These are phyloP conservation scores for Candida ponderosae DNA, from an alignment of 805 yeast species.

Conservation along the genomic window DNA sequence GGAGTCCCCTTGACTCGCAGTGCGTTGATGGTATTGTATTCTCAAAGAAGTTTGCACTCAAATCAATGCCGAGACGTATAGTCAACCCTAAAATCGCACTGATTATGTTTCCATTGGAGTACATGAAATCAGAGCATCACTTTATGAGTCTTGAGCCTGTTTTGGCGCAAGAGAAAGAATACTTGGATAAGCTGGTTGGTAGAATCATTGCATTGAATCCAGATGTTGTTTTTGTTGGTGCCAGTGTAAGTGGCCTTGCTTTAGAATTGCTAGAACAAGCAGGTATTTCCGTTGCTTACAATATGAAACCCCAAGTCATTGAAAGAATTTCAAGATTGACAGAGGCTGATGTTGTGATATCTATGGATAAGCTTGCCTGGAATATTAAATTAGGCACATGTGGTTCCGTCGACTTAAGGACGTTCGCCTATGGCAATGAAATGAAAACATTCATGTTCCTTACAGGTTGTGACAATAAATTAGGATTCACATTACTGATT, in stretches of 20 bases:
- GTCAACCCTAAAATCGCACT: slow-evolving; percentile 69
- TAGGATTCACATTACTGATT: slow-evolving; percentile 83
- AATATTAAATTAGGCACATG: slow-evolving; percentile 72
- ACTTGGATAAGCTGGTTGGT: slow-evolving; percentile 70
- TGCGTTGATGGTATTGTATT: slow-evolving; percentile 75
- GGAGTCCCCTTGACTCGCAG: slow-evolving; percentile 48
- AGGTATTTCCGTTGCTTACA: slow-evolving; percentile 73
- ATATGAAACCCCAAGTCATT: slow-evolving; percentile 75
- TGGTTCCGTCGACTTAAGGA: slow-evolving; percentile 59
- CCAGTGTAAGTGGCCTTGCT: slow-evolving; percentile 78
- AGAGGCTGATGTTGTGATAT: slow-evolving; percentile 74
- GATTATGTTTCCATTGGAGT: slow-evolving; percentile 85
- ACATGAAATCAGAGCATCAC: slow-evolving; percentile 65
- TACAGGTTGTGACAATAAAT: slow-evolving; percentile 61
- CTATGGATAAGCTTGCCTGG: slow-evolving; percentile 78
- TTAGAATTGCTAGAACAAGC: slow-evolving; percentile 61
- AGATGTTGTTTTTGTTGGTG: slow-evolving; percentile 68
- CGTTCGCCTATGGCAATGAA: slow-evolving; percentile 46
- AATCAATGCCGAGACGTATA: slow-evolving; percentile 63
- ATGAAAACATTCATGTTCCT: slow-evolving; percentile 72
- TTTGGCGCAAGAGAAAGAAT: slow-evolving; percentile 81
- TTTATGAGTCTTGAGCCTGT: slow-evolving; percentile 79
- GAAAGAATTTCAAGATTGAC: slow-evolving; percentile 73
- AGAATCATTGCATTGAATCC: slow-evolving; percentile 74
- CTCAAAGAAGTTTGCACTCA: slow-evolving; percentile 75